Base-by-base conservation (phyloP, 805 yeast species). In the Lipomyces sp. region DNA sequence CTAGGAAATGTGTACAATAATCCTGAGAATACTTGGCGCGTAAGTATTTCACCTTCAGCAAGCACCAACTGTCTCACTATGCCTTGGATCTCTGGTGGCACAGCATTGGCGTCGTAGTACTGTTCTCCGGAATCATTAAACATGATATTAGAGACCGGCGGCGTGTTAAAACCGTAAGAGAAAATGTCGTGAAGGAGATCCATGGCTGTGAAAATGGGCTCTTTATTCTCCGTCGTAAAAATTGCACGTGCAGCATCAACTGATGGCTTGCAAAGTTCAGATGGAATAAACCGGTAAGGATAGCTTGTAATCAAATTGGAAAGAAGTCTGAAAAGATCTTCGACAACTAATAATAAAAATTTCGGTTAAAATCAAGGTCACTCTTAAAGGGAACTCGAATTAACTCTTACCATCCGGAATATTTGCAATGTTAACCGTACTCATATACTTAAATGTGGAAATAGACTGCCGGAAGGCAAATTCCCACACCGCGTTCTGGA, bases 301-400 rank as follows among this genome's bases (percentile, higher is more conserved):
- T 84, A 90, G 74, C 85, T 90, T 89, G 89, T 89, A 61, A 92
- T 77, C 60, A 91, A 80, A 75, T 92, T 97, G 69, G 84, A 81
- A 79, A 88, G 82, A 89, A 91, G 87, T 69, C 93, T 81, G 82
- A 88, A 90, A 75, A 88, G 93, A 79, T 93, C 97, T 78, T 94
- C 97, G 57, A 92, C 81, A 37, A 90, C 71, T 62, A 53, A 24
- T 24, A 24, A 24, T 24, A 24, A 24, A 24, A 24, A 1, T 24
- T 24, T 24, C 24, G 1, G 24, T 24, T 24, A 24, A 24, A 24
- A 24, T 24, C 24, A 1, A 24, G 1, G 24, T 24, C 24, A 24
- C 24, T 24, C 24, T 24, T 24, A 24, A 24, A 24, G 24, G 24
- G 24, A 24, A 24, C 24, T 10, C 5, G n/a, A 58, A 24, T 33